A percentile compares a stretch with the other conserved stretches of the same genome.
Evolutionary conservation across 305 asterid species (phyloP).

Genomic region (Rubia peregrina): DNA sequence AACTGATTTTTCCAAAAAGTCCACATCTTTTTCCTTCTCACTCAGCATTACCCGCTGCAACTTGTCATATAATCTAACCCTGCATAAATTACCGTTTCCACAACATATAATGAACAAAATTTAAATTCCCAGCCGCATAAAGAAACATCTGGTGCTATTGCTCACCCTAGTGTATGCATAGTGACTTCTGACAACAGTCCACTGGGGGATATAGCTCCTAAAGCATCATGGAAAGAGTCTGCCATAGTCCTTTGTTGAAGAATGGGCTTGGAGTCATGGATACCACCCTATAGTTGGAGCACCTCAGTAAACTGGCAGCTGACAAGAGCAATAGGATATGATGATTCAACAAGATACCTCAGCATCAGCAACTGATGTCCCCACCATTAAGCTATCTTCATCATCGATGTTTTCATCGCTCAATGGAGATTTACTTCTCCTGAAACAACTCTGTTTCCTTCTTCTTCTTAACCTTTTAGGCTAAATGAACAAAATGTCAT

Average conservation of each 20-base stretch:
- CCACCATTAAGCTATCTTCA: conserved; percentile 32
- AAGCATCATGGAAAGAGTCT: conserved; percentile 71
- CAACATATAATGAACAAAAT: conserved; percentile 10
- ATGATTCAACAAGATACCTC: conserved; percentile 43
- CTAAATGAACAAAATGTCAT: conserved; percentile 25
- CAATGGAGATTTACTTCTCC: conserved; percentile 23
- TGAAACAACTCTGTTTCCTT: conserved; percentile 18
- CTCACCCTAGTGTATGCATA: conserved; percentile 48
- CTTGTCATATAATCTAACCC: conserved; percentile 46
- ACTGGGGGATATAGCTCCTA: conserved; percentile 37
- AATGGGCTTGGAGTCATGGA: conserved; percentile 27
- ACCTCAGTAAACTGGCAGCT: not conserved
- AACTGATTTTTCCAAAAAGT: conserved; percentile 36
- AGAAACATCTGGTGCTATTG: conserved; percentile 20
- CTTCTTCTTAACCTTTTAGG: conserved; percentile 29
- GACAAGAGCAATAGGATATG: conserved; percentile 14
- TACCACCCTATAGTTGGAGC: conserved; percentile 46
- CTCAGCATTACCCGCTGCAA: conserved; percentile 60
- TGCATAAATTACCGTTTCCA: conserved; percentile 22
- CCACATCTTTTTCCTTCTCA: conserved; percentile 57
- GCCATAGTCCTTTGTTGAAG: conserved; percentile 50
- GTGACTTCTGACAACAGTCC: conserved; percentile 29
- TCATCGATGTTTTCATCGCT: conserved; percentile 38
- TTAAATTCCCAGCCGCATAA: not conserved
- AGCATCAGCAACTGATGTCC: conserved; percentile 36